These are phyloP conservation scores for Lactarius hatsudake DNA, from an alignment of 768 basidiomycete genomes.

Conservation along the genomic window DNA sequence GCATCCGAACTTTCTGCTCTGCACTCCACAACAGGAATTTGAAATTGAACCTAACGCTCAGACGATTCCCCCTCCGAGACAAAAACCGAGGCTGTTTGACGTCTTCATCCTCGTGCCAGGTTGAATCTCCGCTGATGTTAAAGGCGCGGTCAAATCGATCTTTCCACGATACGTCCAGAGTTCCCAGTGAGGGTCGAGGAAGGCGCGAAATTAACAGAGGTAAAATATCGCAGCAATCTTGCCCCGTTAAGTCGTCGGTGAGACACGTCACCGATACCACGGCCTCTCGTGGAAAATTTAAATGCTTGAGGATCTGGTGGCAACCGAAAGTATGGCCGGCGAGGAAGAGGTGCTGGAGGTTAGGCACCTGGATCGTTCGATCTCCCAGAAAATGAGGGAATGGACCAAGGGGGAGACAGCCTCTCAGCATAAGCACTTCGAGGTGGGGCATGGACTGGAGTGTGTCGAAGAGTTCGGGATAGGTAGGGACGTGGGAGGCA, in stretches of 20 bases:
- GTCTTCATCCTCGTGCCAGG: slow-evolving; percentile 6
- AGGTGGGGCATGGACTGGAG: slow-evolving; percentile 12
- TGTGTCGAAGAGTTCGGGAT: slow-evolving; percentile 13
- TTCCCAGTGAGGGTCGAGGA: slow-evolving; percentile 18
- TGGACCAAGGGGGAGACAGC: slow-evolving; percentile 11
- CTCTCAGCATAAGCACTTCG: slow-evolving; percentile 1
- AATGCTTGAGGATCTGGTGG: slow-evolving; percentile 9
- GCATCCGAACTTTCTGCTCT: slow-evolving; percentile 21
- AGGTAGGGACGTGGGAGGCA: slow-evolving; percentile 2
- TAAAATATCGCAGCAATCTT: slow-evolving; percentile 18
- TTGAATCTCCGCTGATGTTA: slow-evolving; percentile 10
- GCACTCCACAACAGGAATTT: slow-evolving; percentile 20
- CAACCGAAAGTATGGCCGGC: slow-evolving; percentile 4
- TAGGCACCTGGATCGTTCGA: slow-evolving; percentile 1
- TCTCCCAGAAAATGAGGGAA: background rate
- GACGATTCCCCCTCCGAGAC: background rate
- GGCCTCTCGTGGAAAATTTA: slow-evolving; percentile 9
- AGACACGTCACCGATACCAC: background rate
- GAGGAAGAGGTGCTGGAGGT: slow-evolving; percentile 11
- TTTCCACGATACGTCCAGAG: slow-evolving; percentile 20
- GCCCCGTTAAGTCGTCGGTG: slow-evolving; percentile 16
- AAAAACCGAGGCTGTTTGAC: background rate
- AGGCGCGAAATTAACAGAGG: slow-evolving; percentile 16
- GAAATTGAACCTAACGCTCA: slow-evolving; percentile 12
- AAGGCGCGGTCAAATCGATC: slow-evolving; percentile 15